A percentile compares a stretch with the other conserved stretches of the same genome.
Evolutionary conservation across 371 early-diverging fungal species (phyloP).

Genomic region (Batkoa obscura): DNA sequence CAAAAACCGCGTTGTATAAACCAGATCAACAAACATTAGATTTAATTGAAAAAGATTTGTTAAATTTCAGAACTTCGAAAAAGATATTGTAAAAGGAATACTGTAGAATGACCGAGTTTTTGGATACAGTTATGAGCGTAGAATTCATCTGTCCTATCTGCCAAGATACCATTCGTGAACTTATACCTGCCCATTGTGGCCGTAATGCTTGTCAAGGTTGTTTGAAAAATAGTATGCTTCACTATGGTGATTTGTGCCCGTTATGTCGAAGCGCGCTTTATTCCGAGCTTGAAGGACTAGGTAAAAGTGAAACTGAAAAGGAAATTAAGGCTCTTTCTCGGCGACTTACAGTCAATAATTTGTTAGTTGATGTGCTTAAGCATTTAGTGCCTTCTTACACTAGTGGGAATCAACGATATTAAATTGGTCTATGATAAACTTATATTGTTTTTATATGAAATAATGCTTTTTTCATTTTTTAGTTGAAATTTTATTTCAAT

Average conservation of each 20-base stretch:
- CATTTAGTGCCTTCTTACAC: conserved; percentile 1
- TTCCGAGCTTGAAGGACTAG: not conserved
- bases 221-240: not conserved
- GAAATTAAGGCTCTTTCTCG: not conserved
- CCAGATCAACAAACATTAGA: not conserved
- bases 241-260: conserved; percentile 6
- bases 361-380: conserved; percentile 6
- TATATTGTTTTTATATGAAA: too few species aligned
- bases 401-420: too few species aligned
- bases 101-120: conserved; percentile 7
- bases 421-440: too few species aligned
- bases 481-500: too few species aligned
- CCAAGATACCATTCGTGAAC: conserved; percentile 18
- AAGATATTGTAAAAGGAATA: conserved; percentile 6
- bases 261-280: conserved; percentile 6
- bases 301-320: not conserved
- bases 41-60: conserved; percentile 9
- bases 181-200: conserved; percentile 22
- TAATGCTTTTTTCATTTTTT: too few species aligned
- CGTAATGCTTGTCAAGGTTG: conserved; percentile 26
- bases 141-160: conserved; percentile 20
- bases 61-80: conserved; percentile 10
- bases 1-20: not conserved
- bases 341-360: conserved; percentile 1
- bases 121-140: conserved; percentile 12